These are phyloP conservation scores for Aspergillus felis DNA, from an alignment of 2,329 filamentous ascomycete genomes.

Conservation along the genomic window DNA sequence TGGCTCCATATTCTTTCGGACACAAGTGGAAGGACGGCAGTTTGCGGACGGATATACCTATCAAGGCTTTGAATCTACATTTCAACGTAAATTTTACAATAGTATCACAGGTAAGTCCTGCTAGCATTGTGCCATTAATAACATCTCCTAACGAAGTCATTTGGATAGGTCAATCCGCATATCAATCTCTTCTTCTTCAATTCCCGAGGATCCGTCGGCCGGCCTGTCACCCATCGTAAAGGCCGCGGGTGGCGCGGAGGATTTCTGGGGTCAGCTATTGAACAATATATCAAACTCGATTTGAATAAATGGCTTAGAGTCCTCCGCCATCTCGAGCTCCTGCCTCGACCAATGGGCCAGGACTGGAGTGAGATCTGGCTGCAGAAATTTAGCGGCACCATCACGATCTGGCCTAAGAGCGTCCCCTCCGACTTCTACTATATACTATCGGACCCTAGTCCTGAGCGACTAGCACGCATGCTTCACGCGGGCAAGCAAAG, in stretches of 20 bases:
- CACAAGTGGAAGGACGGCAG: constrained; percentile 99
- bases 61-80: constrained; percentile 89
- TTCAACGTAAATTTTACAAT: constrained; percentile 99
- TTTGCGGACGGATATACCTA: constrained; percentile 87
- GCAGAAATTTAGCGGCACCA: constrained; percentile 88
- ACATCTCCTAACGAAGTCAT: constrained; percentile 30
- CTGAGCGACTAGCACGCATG: constrained; percentile 76
- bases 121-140: not conserved
- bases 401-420: constrained; percentile 93
- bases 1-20: constrained; percentile 90
- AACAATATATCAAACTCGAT: constrained; percentile 95
- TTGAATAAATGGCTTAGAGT: constrained; percentile 98
- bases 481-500: constrained; percentile 85
- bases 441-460: constrained; percentile 79
- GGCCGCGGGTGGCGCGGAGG: constrained; percentile 95
- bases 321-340: constrained; percentile 82
- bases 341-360: constrained; percentile 85
- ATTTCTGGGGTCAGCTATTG: constrained; percentile 84
- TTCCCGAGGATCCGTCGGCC: constrained; percentile 83
- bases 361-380: constrained; percentile 98
- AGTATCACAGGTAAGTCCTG: constrained; percentile 53
- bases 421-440: constrained; percentile 74
- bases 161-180: constrained; percentile 79
- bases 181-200: constrained; percentile 99
- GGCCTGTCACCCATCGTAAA: constrained; percentile 87